Evolutionary conservation across 2,329 filamentous ascomycete genomes (phyloP), one percentile per base, ranked within the genome.

Genomic region (Onygena corvina): DNA sequence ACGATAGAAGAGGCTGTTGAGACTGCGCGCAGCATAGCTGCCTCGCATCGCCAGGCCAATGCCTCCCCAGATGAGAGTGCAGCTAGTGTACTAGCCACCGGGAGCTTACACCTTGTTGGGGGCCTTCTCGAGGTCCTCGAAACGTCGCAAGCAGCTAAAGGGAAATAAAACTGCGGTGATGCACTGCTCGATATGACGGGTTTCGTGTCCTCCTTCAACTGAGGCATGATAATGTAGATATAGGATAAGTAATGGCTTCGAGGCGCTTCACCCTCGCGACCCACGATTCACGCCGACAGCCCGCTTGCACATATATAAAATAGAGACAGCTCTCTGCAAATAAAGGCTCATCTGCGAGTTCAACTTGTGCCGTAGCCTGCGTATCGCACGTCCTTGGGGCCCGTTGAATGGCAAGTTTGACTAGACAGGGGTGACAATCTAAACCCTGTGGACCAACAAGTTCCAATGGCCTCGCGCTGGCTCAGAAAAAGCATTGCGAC

Each of bases 41-140:
- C 56, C 25, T 62, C 59, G 49, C 64, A 64, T 59, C 52, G n/a
- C 21, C 52, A 48, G 20, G 56, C 59, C 16, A 48, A 54, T 25
- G 59, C 14, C 20, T 40, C 33, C 16, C 16, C 34, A 11, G 14
- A 38, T 16, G 23, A 14, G 4, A 20, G n/a, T 9, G 4, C 23
- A 3, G 71, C 79, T 12, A 77, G 80, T 62, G 78, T 82, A 0
- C 68, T 94, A 49, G 81, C 86, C 7, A 94, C 88, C 11, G 88
- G 88, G 2, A 93, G 86, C 63, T 68, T 94, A 60, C 84, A 94
- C 71, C 73, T 94, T 33, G 86, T 89, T 1, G 87, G 88, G 5
- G 85, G 84, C 8, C 71, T 88, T 40, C 69, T 94, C 47, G 81
- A 84, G 62, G 80, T 84, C 1, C 65, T 93, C 51, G 86, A 84